Base-by-base conservation (phyloP, 768 basidiomycete species). In the Cystofilobasidium macerans region DNA sequence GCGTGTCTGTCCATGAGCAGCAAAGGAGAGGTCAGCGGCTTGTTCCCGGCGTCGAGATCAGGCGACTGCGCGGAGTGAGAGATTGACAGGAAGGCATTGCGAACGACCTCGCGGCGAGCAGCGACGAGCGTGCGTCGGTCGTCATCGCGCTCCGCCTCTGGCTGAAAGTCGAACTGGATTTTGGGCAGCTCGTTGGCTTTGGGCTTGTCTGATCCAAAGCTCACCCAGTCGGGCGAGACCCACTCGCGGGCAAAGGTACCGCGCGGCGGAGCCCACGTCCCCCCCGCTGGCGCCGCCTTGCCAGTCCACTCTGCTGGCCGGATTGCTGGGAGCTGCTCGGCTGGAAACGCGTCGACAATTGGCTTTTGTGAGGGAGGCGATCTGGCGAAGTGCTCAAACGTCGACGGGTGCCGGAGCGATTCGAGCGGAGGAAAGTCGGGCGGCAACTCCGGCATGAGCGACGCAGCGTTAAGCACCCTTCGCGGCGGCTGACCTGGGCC, bases 1-100 rank as follows among this genome's bases (percentile, higher is more conserved):
- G 68, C 72, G n/a, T 67, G 60, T 18, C 65, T 67, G 47, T 5
- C 1, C 3, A 11, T 22, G 11, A 35, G 33, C 16, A 3, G 51
- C 42, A 40, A 18, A n/a, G 18, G 14, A 38, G 2, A 0, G 18
- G 18, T 14, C 26, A 30, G 24, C n/a, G n/a, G n/a, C n/a, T n/a
- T n/a, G n/a, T n/a, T n/a, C n/a, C n/a, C n/a, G n/a, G n/a, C n/a
- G n/a, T n/a, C n/a, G n/a, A n/a, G 40, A 24, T 53, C 28, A 48
- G 9, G 26, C 35, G 14, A 36, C 33, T 2, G 30, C 12, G 11
- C 28, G n/a, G 1, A 1, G 12, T 2, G 26, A 26, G 14, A 7
- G 22, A 67, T 60, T 24, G 57, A 66, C 60, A 70, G 47, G 42
- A 73, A 73, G 5, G 72, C 74, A 16, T 63, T 62, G 66, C 69